Evolutionary conservation across 163 green algal genomes (phyloP).

Genomic region (Chlamydomonas reinhardtii): DNA sequence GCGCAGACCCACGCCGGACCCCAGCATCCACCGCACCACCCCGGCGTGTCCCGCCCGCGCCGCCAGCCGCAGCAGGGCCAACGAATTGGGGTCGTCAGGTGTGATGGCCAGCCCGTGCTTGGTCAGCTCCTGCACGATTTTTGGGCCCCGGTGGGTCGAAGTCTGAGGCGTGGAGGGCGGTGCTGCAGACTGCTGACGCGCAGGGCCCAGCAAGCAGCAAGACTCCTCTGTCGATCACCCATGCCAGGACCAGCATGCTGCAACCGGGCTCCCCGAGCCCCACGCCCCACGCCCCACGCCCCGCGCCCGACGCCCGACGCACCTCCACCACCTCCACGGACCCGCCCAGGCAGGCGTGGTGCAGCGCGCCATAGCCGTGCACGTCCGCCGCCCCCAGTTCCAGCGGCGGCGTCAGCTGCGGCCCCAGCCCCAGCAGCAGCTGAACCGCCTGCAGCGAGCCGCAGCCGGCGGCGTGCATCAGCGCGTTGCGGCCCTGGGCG

Average conservation of each 20-base stretch:
- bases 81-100: not conserved
- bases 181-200: no score
- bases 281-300: not conserved
- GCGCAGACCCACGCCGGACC: not conserved
- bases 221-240: no score
- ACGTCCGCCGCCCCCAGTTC: constrained; percentile 6
- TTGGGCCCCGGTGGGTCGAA: no score
- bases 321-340: constrained; percentile 27
- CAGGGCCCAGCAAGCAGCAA: no score
- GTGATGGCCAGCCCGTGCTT: constrained; percentile 8
- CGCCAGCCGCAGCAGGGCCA: constrained; percentile 34
- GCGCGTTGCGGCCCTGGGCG: constrained; percentile 32
- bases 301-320: not conserved
- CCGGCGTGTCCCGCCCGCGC: constrained; percentile 8
- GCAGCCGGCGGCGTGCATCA: constrained; percentile 46
- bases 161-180: no score
- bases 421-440: not conserved
- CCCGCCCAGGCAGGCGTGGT: constrained; percentile 40
- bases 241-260: no score
- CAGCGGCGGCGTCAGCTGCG: not conserved
- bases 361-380: constrained; percentile 10
- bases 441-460: constrained; percentile 28
- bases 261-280: not conserved
- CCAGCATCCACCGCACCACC: constrained; percentile 49
- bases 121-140: constrained; percentile 14